A percentile compares a stretch with the other conserved stretches of the same genome.
These are phyloP conservation scores for Pseudogymnoascus pannorum DNA, from an alignment of 2,329 filamentous ascomycete genomes.

Conservation along the genomic window DNA sequence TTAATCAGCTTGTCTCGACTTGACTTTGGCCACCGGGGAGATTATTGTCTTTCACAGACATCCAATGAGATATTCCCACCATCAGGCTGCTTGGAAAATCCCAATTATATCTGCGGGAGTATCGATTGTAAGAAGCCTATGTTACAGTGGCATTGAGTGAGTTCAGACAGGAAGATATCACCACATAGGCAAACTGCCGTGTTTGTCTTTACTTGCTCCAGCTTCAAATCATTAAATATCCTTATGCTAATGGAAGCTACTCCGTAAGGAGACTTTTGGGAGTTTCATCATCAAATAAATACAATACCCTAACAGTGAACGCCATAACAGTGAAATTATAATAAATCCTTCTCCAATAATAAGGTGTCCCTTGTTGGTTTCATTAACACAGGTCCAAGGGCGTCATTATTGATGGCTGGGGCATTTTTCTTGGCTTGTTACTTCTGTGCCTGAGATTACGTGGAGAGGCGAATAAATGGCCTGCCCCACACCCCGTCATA, in stretches of 20 bases:
- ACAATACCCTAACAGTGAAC: not conserved
- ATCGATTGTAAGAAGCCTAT: not conserved
- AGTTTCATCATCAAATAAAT: not conserved
- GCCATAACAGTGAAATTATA: not conserved
- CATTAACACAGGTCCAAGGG: not conserved
- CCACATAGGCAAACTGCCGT: not conserved
- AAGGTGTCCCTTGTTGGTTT: not conserved
- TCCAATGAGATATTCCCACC: not conserved
- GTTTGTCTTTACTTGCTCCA: not conserved
- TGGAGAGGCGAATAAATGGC: not conserved
- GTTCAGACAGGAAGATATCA: not conserved
- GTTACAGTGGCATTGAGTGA: not conserved
- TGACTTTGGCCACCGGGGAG: not conserved
- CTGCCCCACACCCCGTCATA: conserved; percentile 2
- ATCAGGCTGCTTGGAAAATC: not conserved
- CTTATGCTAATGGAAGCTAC: not conserved
- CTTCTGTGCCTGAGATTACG: not conserved
- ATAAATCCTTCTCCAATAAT: not conserved
- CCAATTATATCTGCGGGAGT: not conserved
- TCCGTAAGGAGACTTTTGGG: not conserved
- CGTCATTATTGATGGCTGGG: not conserved
- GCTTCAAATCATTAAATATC: not conserved
- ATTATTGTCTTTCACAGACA: not conserved
- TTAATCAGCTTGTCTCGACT: not conserved
- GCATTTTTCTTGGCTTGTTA: not conserved